These are phyloP conservation scores for Globomyces pollinis-pini DNA, from an alignment of 192 early-diverging fungal genomes.

Conservation along the genomic window DNA sequence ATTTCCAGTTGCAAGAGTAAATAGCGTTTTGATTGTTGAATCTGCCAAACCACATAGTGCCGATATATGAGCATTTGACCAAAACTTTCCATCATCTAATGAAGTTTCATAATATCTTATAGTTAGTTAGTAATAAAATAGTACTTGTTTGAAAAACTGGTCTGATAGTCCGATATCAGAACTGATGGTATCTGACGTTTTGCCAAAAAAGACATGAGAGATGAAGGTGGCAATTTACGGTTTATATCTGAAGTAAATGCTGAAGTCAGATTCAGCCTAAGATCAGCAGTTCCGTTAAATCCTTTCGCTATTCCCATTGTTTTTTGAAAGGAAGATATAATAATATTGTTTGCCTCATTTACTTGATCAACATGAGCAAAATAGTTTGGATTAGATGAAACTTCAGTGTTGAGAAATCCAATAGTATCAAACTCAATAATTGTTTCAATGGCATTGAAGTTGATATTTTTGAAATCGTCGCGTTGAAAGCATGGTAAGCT, in stretches of 20 bases:
- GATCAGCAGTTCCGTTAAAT: not conserved
- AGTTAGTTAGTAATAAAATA: slow-evolving; percentile 15
- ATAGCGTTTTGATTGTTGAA: slow-evolving; percentile 48
- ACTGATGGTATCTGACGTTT: slow-evolving; percentile 57
- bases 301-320: not conserved
- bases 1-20: slow-evolving; percentile 41
- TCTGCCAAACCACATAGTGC: slow-evolving; percentile 57
- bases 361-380: slow-evolving; percentile 39
- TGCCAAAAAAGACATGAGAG: slow-evolving; percentile 61
- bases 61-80: slow-evolving; percentile 25
- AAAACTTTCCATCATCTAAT: slow-evolving; percentile 46
- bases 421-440: slow-evolving; percentile 66
- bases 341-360: slow-evolving; percentile 15
- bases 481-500: slow-evolving; percentile 53
- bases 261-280: slow-evolving; percentile 22
- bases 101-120: slow-evolving; percentile 56
- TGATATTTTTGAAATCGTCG: slow-evolving; percentile 58
- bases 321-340: slow-evolving; percentile 15
- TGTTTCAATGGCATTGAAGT: slow-evolving; percentile 56
- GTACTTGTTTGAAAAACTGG: slow-evolving; percentile 40
- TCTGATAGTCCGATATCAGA: slow-evolving; percentile 55
- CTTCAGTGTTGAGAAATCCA: slow-evolving; percentile 14
- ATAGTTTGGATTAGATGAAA: slow-evolving; percentile 7
- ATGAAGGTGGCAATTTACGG: slow-evolving; percentile 59
- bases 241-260: slow-evolving; percentile 40